Evolutionary conservation across 176 grass and related monocot genomes (phyloP).

Genomic region (Neostapfia colusana): DNA sequence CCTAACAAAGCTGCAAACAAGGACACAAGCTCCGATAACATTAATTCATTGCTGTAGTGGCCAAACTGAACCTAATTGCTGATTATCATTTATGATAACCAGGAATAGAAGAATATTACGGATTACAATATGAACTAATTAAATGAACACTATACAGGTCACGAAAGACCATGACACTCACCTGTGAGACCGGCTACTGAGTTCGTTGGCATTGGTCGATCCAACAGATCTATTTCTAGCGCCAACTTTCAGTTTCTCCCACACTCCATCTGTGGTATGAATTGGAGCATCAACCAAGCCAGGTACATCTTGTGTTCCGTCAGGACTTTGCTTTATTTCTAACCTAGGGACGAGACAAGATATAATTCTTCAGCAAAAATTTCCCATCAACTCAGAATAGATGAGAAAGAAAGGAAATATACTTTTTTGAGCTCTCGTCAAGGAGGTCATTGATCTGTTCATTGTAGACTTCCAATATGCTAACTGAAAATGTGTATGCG

Average conservation of each 20-base stretch:
- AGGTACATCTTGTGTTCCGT: slow-evolving; percentile 82
- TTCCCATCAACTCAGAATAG: slow-evolving; percentile 5
- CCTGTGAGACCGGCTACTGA: slow-evolving; percentile 94
- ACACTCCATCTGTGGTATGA: slow-evolving; percentile 62
- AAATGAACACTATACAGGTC: neutral
- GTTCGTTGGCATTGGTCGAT: slow-evolving; percentile 82
- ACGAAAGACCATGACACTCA: slow-evolving; percentile 21
- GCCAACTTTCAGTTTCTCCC: slow-evolving; percentile 74
- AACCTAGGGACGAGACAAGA: slow-evolving; percentile 62
- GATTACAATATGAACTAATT: slow-evolving; percentile 29
- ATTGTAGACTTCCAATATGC: slow-evolving; percentile 96
- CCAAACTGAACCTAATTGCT: slow-evolving; percentile 2
- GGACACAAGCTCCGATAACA: neutral
- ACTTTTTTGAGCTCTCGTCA: slow-evolving; percentile 66
- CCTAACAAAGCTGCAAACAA: slow-evolving; percentile 70
- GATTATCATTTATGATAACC: slow-evolving; percentile 4
- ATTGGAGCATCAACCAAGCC: slow-evolving; percentile 74
- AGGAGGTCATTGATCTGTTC: slow-evolving; percentile 92
- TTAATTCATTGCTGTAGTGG: slow-evolving; percentile 12
- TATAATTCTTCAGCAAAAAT: neutral
- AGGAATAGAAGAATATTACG: neutral
- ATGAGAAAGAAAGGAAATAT: slow-evolving; percentile 19
- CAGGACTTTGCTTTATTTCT: slow-evolving; percentile 80
- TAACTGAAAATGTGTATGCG: slow-evolving; percentile 69
- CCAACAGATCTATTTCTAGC: slow-evolving; percentile 86